These are phyloP conservation scores for Sarocladiaceae sp. DNA, from an alignment of 2,329 filamentous ascomycete species.

Conservation along the genomic window DNA sequence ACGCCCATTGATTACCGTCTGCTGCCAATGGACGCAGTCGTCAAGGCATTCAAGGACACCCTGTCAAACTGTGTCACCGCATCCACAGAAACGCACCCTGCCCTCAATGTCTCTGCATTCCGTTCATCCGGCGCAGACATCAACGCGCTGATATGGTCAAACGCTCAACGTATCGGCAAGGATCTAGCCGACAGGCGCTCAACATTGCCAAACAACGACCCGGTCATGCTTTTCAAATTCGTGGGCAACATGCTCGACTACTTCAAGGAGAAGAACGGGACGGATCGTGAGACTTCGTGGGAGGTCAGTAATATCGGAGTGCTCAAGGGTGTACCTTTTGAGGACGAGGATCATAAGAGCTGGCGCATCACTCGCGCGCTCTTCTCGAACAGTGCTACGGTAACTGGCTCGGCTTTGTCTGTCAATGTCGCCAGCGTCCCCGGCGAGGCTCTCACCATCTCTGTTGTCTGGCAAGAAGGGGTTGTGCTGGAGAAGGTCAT, in stretches of 20 bases:
- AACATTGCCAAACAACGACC: slow-evolving; percentile 37
- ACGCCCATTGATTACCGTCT: slow-evolving; percentile 43
- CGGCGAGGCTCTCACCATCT: slow-evolving; percentile 28
- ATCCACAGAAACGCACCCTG: slow-evolving; percentile 26
- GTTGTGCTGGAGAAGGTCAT: slow-evolving; percentile 34
- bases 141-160: slow-evolving; percentile 36
- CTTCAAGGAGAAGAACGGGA: slow-evolving; percentile 37
- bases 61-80: slow-evolving; percentile 38
- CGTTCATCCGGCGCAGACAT: slow-evolving; percentile 17
- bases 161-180: slow-evolving; percentile 29
- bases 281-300: slow-evolving; percentile 39
- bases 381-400: slow-evolving; percentile 46
- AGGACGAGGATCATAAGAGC: slow-evolving; percentile 6
- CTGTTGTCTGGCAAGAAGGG: slow-evolving; percentile 44
- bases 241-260: slow-evolving; percentile 39
- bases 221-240: slow-evolving; percentile 35
- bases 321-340: slow-evolving; percentile 19
- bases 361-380: slow-evolving; percentile 39
- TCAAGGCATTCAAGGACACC: slow-evolving; percentile 23
- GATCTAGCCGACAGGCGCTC: slow-evolving; percentile 28
- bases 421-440: slow-evolving; percentile 44
- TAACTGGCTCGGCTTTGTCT: slow-evolving; percentile 36
- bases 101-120: slow-evolving; percentile 19
- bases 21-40: slow-evolving; percentile 23
- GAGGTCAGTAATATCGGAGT: slow-evolving; percentile 50